Evolutionary conservation across 2,329 filamentous ascomycete species (phyloP), one percentile per base, ranked within the genome.

Genomic region (Aspergillus costaricaensis): DNA sequence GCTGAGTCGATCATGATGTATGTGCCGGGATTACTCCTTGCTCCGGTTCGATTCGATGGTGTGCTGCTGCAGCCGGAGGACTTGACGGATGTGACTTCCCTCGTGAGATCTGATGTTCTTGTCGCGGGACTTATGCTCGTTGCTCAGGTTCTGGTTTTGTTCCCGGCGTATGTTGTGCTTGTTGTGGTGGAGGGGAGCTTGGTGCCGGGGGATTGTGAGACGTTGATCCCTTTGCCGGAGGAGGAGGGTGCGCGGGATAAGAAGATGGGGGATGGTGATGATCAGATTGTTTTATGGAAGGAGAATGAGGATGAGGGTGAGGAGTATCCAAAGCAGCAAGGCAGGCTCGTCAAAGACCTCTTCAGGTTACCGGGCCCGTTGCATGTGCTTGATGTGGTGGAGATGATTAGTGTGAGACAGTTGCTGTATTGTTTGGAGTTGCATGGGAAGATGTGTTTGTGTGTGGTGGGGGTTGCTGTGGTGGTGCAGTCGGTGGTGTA

Each of bases 361-460:
- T 36, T 36, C 32, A 14, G 32, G 12, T 36, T 36, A 14, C 12
- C 12, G 5, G 10, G 10, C 14, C 32, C 32, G 4, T 36, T 14
- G 32, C 12, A 36, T 36, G 10, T 14, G 12, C 12, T 36, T 14
- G 12, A 36, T 36, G 32, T 36, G 12, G 5, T 36, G 12, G 32
- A 39, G 53, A 60, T 57, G 58, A 32, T 60, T 7, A 15, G 48
- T 10, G 9, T 32, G 5, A 27, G 48, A 25, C 17, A n/a, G 19
- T 19, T 60, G 32, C n/a, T 57, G 14, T 48, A 27, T 5, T 60
- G 48, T 38, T 48, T 60, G 2, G 58, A 57, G 25, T 14, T 60
- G 15, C 47, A 60, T 57, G 58, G 32, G 15, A 57, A 57, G 21
- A 60, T 60, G 58, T 57, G 48, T 27, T 14, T 60, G n/a, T 60